Conservation (phyloP, 306 rosid species). For the Trifolium subterraneum region DNA sequence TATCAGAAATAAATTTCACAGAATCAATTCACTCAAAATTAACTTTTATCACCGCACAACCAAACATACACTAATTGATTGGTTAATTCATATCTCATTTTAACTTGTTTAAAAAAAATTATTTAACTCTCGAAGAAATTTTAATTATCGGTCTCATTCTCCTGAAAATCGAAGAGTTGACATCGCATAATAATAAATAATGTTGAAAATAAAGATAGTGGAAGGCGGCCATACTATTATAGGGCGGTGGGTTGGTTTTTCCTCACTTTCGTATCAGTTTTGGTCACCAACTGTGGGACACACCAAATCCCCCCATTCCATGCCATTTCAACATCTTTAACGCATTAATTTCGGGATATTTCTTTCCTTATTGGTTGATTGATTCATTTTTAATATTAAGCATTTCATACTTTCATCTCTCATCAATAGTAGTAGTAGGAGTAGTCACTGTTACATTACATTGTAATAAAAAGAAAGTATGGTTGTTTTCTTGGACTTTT, state of each 20-base stretch:
- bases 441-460: not conserved
- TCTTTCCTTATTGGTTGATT: not conserved
- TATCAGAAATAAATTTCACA: no score
- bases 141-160: no score
- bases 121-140: no score
- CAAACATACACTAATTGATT: no score
- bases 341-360: constrained; percentile 36
- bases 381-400: not conserved
- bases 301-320: constrained; percentile 40
- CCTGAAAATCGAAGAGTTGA: no score
- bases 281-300: constrained; percentile 66
- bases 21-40: no score
- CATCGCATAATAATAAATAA: no score
- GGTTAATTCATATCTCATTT: no score
- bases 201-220: constrained; percentile 26
- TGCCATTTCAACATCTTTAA: constrained; percentile 28
- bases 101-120: no score
- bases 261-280: constrained; percentile 43
- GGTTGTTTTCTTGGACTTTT: not conserved
- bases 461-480: not conserved
- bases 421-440: not conserved
- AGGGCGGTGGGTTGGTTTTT: constrained; percentile 39
- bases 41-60: no score
- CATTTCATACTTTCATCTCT: not conserved
- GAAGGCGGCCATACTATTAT: constrained; percentile 51